phyloP scores from a whole-genome alignment of 805 yeast genomes.

The Saccharomycopsis lassenensis region DNA sequence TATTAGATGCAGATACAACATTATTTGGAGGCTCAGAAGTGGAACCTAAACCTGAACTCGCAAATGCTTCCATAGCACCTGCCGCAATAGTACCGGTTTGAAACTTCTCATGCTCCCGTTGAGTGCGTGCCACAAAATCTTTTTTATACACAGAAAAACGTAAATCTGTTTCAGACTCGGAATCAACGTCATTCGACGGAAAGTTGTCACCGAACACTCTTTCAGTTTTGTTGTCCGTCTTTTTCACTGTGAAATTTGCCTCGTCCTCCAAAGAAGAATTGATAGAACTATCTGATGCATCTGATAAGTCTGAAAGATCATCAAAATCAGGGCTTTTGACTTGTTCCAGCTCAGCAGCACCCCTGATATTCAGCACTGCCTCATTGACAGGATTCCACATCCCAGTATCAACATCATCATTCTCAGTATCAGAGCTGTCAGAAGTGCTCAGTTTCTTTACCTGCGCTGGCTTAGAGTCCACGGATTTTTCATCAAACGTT shows the following conservation, averaged over 20 bases:
- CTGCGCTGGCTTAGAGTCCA: no score
- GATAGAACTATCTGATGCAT: no score
- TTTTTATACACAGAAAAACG: slow-evolving; percentile 13
- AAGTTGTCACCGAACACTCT: slow-evolving; percentile 17
- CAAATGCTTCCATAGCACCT: slow-evolving; percentile 2
- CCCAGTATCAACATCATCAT: background rate
- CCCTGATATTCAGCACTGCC: background rate
- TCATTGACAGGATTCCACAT: background rate
- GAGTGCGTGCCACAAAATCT: slow-evolving; percentile 13
- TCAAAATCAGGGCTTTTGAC: background rate
- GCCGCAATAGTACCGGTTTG: background rate
- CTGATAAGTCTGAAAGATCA: background rate
- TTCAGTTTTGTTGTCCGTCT: background rate
- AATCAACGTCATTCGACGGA: slow-evolving; percentile 9
- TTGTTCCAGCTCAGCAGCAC: background rate
- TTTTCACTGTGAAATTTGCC: background rate
- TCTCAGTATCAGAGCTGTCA: slow-evolving; percentile 1
- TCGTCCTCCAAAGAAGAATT: no score
- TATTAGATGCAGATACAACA: no score
- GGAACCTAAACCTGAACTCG: no score
- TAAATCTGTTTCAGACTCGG: slow-evolving; percentile 14
- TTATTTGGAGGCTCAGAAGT: no score
- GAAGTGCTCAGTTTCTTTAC: no score
- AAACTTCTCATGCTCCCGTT: slow-evolving; percentile 7
- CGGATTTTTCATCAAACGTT: no score